phyloP scores from a whole-genome alignment of 805 yeast genomes.

The Nematodospora valgi region DNA sequence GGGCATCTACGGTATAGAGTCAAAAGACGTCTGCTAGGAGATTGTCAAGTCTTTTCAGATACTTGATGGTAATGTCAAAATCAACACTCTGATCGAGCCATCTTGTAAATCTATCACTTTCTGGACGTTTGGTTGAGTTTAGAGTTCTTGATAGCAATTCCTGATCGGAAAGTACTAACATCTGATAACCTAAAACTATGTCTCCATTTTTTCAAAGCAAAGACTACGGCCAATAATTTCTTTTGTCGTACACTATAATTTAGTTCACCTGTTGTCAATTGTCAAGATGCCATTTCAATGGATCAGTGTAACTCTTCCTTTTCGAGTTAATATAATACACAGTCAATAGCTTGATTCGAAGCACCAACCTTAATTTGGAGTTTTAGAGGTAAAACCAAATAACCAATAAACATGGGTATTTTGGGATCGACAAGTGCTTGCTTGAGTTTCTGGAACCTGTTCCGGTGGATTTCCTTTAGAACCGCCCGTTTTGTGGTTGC shows the following conservation, averaged over 20 bases:
- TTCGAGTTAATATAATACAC: neutral
- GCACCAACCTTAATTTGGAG: constrained; percentile 4
- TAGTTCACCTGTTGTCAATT: neutral
- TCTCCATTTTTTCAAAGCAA: constrained; percentile 2
- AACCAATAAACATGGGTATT: neutral
- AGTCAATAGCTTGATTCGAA: constrained; percentile 4
- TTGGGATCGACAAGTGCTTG: neutral
- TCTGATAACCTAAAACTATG: neutral
- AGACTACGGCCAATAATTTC: constrained; percentile 2
- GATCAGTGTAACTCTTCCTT: neutral
- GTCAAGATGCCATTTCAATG: constrained; percentile 4
- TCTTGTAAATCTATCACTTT: neutral
- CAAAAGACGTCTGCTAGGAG: constrained; percentile 4
- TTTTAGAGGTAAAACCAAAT: neutral
- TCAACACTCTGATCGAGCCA: constrained; percentile 1
- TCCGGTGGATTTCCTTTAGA: neutral
- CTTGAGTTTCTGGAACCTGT: neutral
- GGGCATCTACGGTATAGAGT: too few species aligned
- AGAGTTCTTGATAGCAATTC: neutral
- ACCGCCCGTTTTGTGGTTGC: neutral
- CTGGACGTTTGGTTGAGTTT: neutral
- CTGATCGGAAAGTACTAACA: constrained; percentile 1
- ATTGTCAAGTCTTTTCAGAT: constrained; percentile 3
- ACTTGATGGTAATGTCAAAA: constrained; percentile 1
- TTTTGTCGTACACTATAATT: constrained; percentile 4